Evolutionary conservation across 345 rosid genomes (phyloP).

Genomic region (Turnera subulata): DNA sequence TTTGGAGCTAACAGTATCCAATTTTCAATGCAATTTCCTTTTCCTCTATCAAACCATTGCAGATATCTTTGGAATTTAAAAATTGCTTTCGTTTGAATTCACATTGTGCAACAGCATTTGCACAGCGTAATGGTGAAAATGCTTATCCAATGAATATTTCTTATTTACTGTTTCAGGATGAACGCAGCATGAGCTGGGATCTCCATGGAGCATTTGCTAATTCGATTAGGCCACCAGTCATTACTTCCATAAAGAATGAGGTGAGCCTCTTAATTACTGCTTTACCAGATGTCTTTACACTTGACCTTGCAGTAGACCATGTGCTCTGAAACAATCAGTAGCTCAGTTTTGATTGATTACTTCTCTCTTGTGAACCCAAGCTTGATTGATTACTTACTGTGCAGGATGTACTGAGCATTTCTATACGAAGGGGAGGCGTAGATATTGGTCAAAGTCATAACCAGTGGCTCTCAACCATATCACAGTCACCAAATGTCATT

Average conservation of each 20-base stretch:
- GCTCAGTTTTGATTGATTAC: constrained; percentile 1
- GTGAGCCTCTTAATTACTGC: constrained; percentile 35
- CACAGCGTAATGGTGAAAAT: neutral
- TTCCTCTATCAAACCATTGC: no score
- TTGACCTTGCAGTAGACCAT: neutral
- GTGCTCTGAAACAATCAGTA: neutral
- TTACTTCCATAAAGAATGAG: constrained; percentile 53
- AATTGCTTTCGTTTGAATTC: no score
- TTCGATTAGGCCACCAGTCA: constrained; percentile 35
- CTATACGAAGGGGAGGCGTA: constrained; percentile 67
- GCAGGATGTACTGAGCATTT: constrained; percentile 53
- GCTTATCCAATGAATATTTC: constrained; percentile 1
- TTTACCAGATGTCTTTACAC: neutral
- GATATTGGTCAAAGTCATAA: constrained; percentile 70
- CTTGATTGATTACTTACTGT: neutral
- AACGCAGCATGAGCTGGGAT: constrained; percentile 36
- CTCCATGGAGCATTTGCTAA: constrained; percentile 31
- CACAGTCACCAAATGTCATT: constrained; percentile 73
- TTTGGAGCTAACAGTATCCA: no score
- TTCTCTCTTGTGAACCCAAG: no score
- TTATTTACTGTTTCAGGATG: constrained; percentile 41
- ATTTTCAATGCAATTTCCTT: no score
- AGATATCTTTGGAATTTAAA: no score
- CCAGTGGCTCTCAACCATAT: constrained; percentile 80
- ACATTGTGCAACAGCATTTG: no score